Conservation (phyloP, 768 basidiomycete genomes). For the Podaxis sp. region DNA sequence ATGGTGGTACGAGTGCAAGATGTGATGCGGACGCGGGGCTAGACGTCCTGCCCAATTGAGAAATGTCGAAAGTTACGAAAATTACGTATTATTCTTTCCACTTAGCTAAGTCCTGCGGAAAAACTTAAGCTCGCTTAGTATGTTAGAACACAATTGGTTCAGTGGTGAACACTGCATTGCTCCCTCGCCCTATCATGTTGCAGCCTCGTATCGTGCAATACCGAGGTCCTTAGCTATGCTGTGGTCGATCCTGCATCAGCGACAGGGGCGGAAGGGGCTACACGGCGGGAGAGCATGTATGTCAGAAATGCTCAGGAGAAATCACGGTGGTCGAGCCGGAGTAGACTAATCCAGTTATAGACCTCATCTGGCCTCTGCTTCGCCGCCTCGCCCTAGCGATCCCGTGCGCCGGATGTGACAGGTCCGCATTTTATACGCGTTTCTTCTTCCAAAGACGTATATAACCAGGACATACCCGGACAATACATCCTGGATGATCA, state of each 20-base stretch:
- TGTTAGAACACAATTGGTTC: too few species aligned
- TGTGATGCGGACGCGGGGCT: not conserved
- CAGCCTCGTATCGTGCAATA: not conserved
- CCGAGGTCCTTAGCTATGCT: not conserved
- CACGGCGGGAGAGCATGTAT: not conserved
- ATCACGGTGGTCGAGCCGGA: constrained; percentile 1
- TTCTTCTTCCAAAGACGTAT: not conserved
- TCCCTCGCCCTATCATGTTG: not conserved
- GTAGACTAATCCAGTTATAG: not conserved
- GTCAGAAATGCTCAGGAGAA: not conserved
- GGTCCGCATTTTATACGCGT: not conserved
- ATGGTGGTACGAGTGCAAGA: constrained; percentile 41
- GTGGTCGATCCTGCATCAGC: not conserved
- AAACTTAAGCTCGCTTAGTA: not conserved
- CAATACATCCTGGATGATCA: not conserved
- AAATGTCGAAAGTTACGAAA: constrained; percentile 10
- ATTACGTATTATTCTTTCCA: constrained; percentile 15
- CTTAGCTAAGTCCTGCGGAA: not conserved
- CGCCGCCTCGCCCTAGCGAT: not conserved
- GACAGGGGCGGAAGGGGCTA: not conserved
- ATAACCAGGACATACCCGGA: not conserved
- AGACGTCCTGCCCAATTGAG: not conserved
- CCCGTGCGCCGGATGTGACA: constrained; percentile 1
- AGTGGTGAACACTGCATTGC: too few species aligned
- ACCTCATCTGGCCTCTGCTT: not conserved